Conservation (phyloP, 768 basidiomycete genomes). For the Peribolospora kevripleyi region DNA sequence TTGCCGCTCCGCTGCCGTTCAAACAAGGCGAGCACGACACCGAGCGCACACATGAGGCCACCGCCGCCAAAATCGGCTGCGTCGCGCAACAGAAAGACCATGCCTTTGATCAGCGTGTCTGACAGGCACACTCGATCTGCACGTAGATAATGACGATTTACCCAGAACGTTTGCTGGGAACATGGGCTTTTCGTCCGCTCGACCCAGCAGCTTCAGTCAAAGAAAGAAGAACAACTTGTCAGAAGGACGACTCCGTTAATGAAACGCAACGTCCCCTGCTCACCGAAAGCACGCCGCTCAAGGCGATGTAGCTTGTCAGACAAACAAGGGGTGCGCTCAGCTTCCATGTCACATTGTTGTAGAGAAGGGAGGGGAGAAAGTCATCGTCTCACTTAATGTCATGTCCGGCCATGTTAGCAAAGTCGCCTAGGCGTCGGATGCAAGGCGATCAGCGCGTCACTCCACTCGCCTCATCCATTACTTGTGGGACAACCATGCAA, state of each 20-base stretch:
- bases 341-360: too few relatives aligned
- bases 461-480: background rate
- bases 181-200: conserved; percentile 33
- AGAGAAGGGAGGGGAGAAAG: too few relatives aligned
- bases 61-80: conserved; percentile 59
- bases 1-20: conserved; percentile 39
- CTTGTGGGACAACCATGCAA: background rate
- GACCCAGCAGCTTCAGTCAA: conserved; percentile 37
- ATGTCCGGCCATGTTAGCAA: conserved; percentile 65
- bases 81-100: background rate
- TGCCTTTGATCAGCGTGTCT: too few relatives aligned
- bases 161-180: conserved; percentile 47
- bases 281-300: conserved; percentile 50
- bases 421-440: conserved; percentile 27
- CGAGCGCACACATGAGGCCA: conserved; percentile 42
- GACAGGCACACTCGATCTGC: too few relatives aligned
- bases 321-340: too few relatives aligned
- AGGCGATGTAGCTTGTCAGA: conserved; percentile 32
- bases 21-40: conserved; percentile 48
- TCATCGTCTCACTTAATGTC: conserved; percentile 34
- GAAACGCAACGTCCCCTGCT: conserved; percentile 9
- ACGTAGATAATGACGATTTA: background rate
- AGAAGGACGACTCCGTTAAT: background rate
- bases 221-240: background rate
- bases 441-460: background rate